Evolutionary conservation across 768 basidiomycete genomes (phyloP).

Genomic region (Boletus rex-veris): DNA sequence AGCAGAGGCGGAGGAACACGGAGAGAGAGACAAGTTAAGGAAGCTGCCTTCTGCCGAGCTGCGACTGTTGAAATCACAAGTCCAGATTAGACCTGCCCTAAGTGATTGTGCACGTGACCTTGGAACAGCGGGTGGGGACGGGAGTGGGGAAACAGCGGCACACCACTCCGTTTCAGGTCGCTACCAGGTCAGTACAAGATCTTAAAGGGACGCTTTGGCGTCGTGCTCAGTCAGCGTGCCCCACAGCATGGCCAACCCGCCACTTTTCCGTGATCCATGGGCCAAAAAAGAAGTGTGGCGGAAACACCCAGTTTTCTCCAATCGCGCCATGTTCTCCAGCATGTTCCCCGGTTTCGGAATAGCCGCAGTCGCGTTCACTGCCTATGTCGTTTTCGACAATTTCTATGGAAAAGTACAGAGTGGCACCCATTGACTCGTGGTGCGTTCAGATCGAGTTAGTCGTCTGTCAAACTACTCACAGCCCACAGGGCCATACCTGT

Average conservation of each 20-base stretch:
- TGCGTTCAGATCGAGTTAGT: slow-evolving; percentile 3
- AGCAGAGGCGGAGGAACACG: slow-evolving; percentile 24
- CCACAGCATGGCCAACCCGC: slow-evolving; percentile 56
- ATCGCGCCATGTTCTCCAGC: slow-evolving; percentile 82
- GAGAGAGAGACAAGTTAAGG: slow-evolving; percentile 32
- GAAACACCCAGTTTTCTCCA: slow-evolving; percentile 84
- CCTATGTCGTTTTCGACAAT: slow-evolving; percentile 86
- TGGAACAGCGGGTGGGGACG: background rate
- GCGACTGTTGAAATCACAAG: slow-evolving; percentile 35
- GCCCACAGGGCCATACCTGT: background rate
- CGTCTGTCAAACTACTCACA: background rate
- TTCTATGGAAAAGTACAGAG: slow-evolving; percentile 43
- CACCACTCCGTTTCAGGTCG: slow-evolving; percentile 9
- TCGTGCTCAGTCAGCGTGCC: slow-evolving; percentile 9
- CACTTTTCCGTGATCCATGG: slow-evolving; percentile 92
- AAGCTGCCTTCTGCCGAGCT: slow-evolving; percentile 23
- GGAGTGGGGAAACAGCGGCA: background rate
- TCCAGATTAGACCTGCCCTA: slow-evolving; percentile 57
- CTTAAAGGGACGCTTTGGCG: background rate
- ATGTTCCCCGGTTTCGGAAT: slow-evolving; percentile 95
- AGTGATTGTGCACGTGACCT: slow-evolving; percentile 30
- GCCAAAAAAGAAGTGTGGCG: slow-evolving; percentile 92
- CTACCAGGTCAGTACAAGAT: slow-evolving; percentile 17
- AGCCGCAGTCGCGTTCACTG: slow-evolving; percentile 87
- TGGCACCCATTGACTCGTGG: slow-evolving; percentile 17